phyloP scores from a whole-genome alignment of 192 early-diverging fungal genomes.

The Diversispora epigaea region DNA sequence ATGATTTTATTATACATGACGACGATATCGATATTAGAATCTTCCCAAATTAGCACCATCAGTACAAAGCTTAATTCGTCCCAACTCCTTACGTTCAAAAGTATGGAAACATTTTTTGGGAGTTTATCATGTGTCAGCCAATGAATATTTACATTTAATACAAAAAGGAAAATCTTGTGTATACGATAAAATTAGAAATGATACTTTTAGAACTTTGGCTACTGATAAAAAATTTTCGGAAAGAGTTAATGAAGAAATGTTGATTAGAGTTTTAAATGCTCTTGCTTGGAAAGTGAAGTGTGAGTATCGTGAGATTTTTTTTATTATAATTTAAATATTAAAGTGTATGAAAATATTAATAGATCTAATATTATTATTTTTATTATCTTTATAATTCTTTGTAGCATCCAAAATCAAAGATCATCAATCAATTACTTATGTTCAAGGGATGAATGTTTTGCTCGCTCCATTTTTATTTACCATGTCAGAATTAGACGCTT shows the following conservation, averaged over 20 bases:
- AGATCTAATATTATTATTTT: neutral
- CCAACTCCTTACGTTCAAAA: constrained; percentile 50
- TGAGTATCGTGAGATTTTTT: constrained; percentile 14
- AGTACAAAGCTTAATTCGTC: constrained; percentile 10
- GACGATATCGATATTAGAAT: constrained; percentile 1
- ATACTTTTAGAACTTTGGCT: constrained; percentile 82
- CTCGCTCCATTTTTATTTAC: constrained; percentile 87
- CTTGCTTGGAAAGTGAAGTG: constrained; percentile 75
- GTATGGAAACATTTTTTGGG: constrained; percentile 79
- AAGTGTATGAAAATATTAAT: neutral
- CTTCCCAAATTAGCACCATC: constrained; percentile 26
- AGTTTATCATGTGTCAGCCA: constrained; percentile 65
- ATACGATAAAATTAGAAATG: constrained; percentile 85
- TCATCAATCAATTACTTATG: constrained; percentile 70
- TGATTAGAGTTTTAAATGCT: constrained; percentile 81
- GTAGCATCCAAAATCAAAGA: constrained; percentile 36
- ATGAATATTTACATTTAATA: constrained; percentile 73
- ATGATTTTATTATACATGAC: neutral
- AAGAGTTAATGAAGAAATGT: constrained; percentile 67
- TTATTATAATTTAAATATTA: neutral
- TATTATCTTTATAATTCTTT: neutral
- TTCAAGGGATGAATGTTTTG: constrained; percentile 95
- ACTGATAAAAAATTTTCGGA: constrained; percentile 75
- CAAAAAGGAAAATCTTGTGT: constrained; percentile 67
- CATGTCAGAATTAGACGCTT: constrained; percentile 91